Percentiles rank a stretch among this genome's conserved stretches.
phyloP scores from a whole-genome alignment of 2,329 filamentous ascomycete species.

The Apiospora phragmitis region DNA sequence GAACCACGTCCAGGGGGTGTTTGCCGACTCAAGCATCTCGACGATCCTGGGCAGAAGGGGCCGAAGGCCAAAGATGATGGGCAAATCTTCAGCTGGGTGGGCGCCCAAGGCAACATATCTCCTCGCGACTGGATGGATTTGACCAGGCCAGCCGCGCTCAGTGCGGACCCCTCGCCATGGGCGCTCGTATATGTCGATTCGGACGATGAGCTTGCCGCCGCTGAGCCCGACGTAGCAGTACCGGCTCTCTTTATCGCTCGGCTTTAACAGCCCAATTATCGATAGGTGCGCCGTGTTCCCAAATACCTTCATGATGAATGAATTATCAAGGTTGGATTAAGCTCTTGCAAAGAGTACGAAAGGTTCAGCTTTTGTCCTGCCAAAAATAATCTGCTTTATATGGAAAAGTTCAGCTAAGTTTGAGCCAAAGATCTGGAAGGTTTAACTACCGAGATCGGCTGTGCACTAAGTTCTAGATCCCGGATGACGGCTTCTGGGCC shows the following conservation, averaged over 20 bases:
- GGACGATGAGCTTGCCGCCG: neutral
- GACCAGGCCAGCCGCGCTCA: neutral
- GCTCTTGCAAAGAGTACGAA: too few species aligned
- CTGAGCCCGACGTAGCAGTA: neutral
- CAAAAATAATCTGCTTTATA: too few species aligned
- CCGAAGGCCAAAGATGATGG: neutral
- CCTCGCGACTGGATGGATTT: neutral
- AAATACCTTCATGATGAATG: too few species aligned
- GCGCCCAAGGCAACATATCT: neutral
- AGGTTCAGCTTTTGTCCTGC: too few species aligned
- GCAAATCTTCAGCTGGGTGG: neutral
- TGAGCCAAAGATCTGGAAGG: too few species aligned
- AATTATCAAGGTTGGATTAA: too few species aligned
- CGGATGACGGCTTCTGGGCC: too few species aligned
- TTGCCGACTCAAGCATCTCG: neutral
- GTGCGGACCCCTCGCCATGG: neutral
- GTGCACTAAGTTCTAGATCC: too few species aligned
- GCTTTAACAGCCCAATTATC: neutral
- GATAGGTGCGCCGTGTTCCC: too few species aligned
- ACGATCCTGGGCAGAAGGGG: neutral
- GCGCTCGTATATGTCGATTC: neutral
- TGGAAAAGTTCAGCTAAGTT: too few species aligned
- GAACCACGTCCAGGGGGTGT: neutral
- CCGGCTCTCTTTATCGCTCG: neutral
- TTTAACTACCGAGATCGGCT: too few species aligned